Base-by-base conservation (phyloP, 106 monocot genomes). In the Acorus gramineus region DNA sequence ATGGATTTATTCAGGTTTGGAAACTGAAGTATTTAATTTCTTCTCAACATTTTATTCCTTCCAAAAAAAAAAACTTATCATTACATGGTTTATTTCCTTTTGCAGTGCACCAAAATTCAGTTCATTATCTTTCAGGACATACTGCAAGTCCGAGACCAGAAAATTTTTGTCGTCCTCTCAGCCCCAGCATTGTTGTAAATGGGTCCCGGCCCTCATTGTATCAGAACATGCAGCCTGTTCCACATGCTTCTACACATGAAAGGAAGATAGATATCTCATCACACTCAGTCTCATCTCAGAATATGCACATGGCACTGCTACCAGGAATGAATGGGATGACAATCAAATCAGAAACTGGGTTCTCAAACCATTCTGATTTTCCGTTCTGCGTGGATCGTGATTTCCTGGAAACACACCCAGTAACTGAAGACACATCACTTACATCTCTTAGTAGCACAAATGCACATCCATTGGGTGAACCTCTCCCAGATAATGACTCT, bases 341-440 rank as follows among this genome's bases (percentile, higher is more conserved):
- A 49, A 73, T 90, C 42, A 95, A 95, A 69, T 51, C 79, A 2
- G 95, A 95, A 65, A 68, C 86, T 44, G 55, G 76, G 66, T 95
- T 73, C 67, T 66, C 82, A 44, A 73, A 61, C 60, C 84, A 72
- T 70, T 77, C 86, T 59, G 82, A 86, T 57, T 90, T 82, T 70
- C 56, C 72, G 12, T 90, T 87, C 54, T 67, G 69, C 73, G 28
- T 62, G 45, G 86, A 84, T 48, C 42, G 44, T 42, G 69, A 68
- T 72, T 90, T 87, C 63, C 62, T 85, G 66, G 86, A 90, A 50
- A 68, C 77, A 46, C 77, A 65, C 7, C 67, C 78, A 4, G 43
- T 81, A 59, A 63, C 86, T 66, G 89, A 74, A 71, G 86, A 86
- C 79, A 71, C 75, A 62, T 64, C 77, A 63, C 71, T 60, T 73